phyloP scores from a whole-genome alignment of 805 yeast genomes.

The Saccharomycopsis amapae region DNA sequence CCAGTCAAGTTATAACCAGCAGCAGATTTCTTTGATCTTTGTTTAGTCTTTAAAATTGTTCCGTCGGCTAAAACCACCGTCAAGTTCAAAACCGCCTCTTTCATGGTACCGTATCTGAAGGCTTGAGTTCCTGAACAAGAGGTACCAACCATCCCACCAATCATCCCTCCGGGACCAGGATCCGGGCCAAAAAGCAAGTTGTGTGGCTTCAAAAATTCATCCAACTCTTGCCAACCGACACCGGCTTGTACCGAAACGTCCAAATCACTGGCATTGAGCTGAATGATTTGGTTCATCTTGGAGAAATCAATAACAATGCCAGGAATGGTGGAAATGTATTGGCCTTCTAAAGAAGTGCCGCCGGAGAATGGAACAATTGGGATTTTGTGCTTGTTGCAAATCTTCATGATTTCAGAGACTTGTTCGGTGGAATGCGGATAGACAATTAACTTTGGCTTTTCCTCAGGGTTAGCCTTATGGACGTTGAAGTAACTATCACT shows the following conservation, averaged over 20 bases:
- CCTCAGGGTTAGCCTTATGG: constrained; percentile 54
- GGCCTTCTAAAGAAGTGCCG: constrained; percentile 79
- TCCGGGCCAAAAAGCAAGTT: constrained; percentile 68
- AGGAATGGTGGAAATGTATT: constrained; percentile 60
- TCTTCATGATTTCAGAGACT: constrained; percentile 54
- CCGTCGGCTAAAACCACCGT: constrained; percentile 81
- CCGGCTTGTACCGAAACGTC: constrained; percentile 75
- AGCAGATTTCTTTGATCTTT: constrained; percentile 67
- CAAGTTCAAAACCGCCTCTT: constrained; percentile 58
- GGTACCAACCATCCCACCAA: constrained; percentile 73
- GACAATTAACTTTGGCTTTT: constrained; percentile 51
- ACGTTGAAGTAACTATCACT: constrained; percentile 56
- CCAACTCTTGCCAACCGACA: constrained; percentile 70
- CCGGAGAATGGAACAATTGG: constrained; percentile 79
- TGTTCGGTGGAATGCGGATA: constrained; percentile 62
- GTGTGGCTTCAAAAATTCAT: constrained; percentile 40
- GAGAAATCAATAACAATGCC: constrained; percentile 58
- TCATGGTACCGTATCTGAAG: constrained; percentile 72
- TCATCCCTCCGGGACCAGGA: constrained; percentile 73
- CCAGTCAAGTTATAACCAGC: constrained; percentile 78
- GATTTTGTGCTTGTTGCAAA: constrained; percentile 51
- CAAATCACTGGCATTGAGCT: constrained; percentile 54
- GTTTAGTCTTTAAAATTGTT: constrained; percentile 63
- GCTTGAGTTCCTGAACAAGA: constrained; percentile 81
- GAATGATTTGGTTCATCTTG: constrained; percentile 50